Percentiles rank a stretch among this genome's conserved stretches.
Evolutionary conservation across 2,329 filamentous ascomycete species (phyloP).

Genomic region (Tricladium varicosporioides): DNA sequence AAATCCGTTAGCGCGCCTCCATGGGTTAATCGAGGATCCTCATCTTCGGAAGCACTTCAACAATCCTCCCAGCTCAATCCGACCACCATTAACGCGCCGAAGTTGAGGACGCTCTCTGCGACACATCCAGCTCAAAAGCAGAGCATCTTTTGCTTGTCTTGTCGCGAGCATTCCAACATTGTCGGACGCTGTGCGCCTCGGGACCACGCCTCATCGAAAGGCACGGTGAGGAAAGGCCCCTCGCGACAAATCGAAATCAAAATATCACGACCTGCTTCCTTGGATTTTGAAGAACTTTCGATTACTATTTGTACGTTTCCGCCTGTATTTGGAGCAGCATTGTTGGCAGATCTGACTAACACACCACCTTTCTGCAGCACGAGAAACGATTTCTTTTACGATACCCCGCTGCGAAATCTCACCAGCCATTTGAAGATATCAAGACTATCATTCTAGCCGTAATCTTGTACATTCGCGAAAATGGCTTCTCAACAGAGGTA

Average conservation of each 20-base stretch:
- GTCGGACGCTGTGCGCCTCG: slow-evolving; percentile 7
- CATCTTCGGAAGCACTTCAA: background rate
- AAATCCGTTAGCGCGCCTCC: slow-evolving; percentile 4
- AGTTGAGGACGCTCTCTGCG: background rate
- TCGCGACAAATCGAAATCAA: background rate
- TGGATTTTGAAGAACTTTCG: background rate
- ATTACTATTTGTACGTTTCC: background rate
- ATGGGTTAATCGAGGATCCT: slow-evolving; percentile 2
- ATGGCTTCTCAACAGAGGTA: slow-evolving; percentile 36
- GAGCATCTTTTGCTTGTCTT: background rate
- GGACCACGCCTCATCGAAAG: background rate
- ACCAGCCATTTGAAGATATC: slow-evolving; percentile 9
- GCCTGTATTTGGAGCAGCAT: background rate
- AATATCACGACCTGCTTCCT: background rate
- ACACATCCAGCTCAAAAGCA: background rate
- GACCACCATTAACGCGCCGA: slow-evolving; percentile 4
- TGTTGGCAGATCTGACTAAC: background rate
- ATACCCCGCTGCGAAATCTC: slow-evolving; percentile 29
- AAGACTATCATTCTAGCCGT: slow-evolving; percentile 14
- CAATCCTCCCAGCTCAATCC: background rate
- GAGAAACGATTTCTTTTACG: slow-evolving; percentile 26
- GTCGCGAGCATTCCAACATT: background rate
- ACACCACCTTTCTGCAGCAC: slow-evolving; percentile 8
- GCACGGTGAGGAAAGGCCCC: slow-evolving; percentile 5
- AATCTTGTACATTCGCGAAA: slow-evolving; percentile 20